Percentiles rank a stretch among this genome's conserved stretches.
Conservation (phyloP, 2,329 filamentous ascomycete genomes). For the Amylocarpus encephaloides region DNA sequence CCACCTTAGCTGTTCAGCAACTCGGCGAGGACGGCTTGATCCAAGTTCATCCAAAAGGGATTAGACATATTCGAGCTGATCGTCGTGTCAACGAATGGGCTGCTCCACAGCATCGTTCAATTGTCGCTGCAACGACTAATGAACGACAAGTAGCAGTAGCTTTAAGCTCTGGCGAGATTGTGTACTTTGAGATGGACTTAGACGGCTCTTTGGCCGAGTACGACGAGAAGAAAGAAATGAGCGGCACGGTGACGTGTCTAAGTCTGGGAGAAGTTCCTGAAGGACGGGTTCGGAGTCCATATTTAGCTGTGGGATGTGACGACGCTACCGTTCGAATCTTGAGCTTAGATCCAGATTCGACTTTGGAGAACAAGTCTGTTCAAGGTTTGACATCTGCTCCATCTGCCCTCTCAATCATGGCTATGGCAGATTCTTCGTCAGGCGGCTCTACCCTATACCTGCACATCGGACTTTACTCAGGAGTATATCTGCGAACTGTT, state of each 20-base stretch:
- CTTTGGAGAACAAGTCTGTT: slow-evolving; percentile 87
- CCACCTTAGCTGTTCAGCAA: slow-evolving; percentile 87
- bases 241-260: slow-evolving; percentile 89
- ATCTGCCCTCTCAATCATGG: slow-evolving; percentile 82
- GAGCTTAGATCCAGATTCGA: slow-evolving; percentile 83
- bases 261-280: slow-evolving; percentile 89
- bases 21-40: slow-evolving; percentile 89
- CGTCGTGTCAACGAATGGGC: slow-evolving; percentile 87
- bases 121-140: slow-evolving; percentile 91
- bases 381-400: slow-evolving; percentile 89
- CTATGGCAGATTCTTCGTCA: slow-evolving; percentile 90
- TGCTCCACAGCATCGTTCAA: slow-evolving; percentile 86
- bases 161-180: slow-evolving; percentile 90
- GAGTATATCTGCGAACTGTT: slow-evolving; percentile 91
- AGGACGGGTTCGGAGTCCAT: slow-evolving; percentile 81
- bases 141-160: slow-evolving; percentile 89
- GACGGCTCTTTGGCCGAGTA: slow-evolving; percentile 91
- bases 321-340: slow-evolving; percentile 93
- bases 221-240: slow-evolving; percentile 91
- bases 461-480: slow-evolving; percentile 92
- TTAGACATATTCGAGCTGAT: slow-evolving; percentile 76
- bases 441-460: slow-evolving; percentile 86
- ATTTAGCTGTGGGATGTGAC: slow-evolving; percentile 92
- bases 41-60: slow-evolving; percentile 94
- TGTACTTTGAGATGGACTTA: slow-evolving; percentile 95